phyloP scores from a whole-genome alignment of 2,329 filamentous ascomycete genomes.

The Ceratocystis albifundus region DNA sequence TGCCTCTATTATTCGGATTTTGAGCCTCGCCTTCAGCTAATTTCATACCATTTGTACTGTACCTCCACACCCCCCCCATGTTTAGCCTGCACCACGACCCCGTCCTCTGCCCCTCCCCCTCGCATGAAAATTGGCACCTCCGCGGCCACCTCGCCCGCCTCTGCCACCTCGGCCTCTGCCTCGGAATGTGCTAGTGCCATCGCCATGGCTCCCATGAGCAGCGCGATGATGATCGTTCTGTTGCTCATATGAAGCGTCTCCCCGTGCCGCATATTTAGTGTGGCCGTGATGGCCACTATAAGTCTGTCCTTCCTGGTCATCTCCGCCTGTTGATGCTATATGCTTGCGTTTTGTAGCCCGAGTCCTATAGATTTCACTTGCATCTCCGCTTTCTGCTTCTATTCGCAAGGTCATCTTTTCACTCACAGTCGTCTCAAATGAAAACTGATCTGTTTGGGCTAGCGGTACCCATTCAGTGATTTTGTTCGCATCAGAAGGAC shows the following conservation, averaged over 20 bases:
- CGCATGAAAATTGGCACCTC: constrained; percentile 29
- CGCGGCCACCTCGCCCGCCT: constrained; percentile 6
- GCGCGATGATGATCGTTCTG: constrained; percentile 29
- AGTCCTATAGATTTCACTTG: constrained; percentile 52
- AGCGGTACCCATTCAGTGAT: constrained; percentile 79
- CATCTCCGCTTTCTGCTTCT: constrained; percentile 54
- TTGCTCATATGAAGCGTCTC: constrained; percentile 24
- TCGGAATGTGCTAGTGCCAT: constrained; percentile 33
- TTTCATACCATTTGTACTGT: background rate
- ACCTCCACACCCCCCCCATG: no score
- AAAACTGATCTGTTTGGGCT: constrained; percentile 54
- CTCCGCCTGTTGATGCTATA: constrained; percentile 31
- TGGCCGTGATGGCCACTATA: constrained; percentile 34
- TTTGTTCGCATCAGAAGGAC: constrained; percentile 65
- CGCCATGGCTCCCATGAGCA: constrained; percentile 32
- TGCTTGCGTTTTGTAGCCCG: constrained; percentile 49
- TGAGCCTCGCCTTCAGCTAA: no score
- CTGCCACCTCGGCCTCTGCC: constrained; percentile 36
- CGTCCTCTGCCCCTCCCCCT: constrained; percentile 32
- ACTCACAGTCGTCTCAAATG: constrained; percentile 72
- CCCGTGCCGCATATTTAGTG: constrained; percentile 29
- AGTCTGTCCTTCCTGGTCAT: constrained; percentile 5
- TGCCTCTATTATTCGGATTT: no score
- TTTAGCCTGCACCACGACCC: constrained; percentile 37
- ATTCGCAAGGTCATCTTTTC: constrained; percentile 78